These are phyloP conservation scores for Termitomyces sp. DNA, from an alignment of 768 basidiomycete species.

Conservation along the genomic window DNA sequence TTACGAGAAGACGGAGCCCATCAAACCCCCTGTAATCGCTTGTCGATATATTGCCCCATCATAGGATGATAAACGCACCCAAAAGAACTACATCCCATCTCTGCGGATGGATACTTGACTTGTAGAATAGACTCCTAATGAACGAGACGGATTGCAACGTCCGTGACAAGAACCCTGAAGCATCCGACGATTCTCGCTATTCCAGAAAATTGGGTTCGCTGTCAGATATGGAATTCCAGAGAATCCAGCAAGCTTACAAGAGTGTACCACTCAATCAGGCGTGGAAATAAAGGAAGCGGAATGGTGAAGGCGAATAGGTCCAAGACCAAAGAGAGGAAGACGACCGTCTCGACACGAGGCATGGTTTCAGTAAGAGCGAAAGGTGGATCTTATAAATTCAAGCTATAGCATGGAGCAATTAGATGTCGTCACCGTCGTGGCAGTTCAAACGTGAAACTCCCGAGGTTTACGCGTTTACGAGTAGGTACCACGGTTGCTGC, in stretches of 20 bases:
- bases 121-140: conserved; percentile 63
- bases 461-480: too few relatives aligned
- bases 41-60: not conserved
- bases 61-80: conserved; percentile 38
- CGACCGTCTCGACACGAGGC: conserved; percentile 71
- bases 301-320: conserved; percentile 93
- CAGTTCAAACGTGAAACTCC: not conserved
- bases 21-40: conserved; percentile 60
- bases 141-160: conserved; percentile 67
- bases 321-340: conserved; percentile 87
- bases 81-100: conserved; percentile 94
- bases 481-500: too few relatives aligned
- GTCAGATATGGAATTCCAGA: conserved; percentile 1
- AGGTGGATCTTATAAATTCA: not conserved
- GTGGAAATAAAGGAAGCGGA: conserved; percentile 95
- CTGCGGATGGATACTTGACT: conserved; percentile 53
- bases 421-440: not conserved
- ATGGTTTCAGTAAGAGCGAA: conserved; percentile 27
- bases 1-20: conserved; percentile 93
- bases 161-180: conserved; percentile 66
- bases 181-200: conserved; percentile 69
- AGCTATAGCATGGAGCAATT: not conserved
- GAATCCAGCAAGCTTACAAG: conserved; percentile 38
- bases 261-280: conserved; percentile 93
- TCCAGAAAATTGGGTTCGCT: not conserved